A percentile compares a stretch with the other conserved stretches of the same genome.
Evolutionary conservation across 768 basidiomycete species (phyloP).

Genomic region (Boletus rubescentipes): DNA sequence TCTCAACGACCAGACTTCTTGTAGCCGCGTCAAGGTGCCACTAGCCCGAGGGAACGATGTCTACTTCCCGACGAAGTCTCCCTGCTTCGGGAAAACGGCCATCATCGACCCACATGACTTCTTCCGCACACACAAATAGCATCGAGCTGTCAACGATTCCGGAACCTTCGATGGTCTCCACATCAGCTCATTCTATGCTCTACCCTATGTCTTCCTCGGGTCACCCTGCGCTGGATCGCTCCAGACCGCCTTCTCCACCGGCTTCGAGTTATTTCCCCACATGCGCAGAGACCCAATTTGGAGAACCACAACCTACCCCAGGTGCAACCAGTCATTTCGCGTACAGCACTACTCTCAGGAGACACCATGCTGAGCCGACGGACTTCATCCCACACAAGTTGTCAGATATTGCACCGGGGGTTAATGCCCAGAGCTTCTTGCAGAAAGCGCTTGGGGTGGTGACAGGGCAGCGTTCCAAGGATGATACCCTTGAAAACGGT

Average conservation of each 20-base stretch:
- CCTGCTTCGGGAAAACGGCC: conserved; percentile 20
- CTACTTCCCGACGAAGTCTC: conserved; percentile 28
- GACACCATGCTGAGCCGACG: conserved; percentile 54
- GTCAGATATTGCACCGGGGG: conserved; percentile 30
- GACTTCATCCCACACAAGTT: conserved; percentile 41
- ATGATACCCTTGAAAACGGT: conserved; percentile 38
- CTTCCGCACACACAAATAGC: conserved; percentile 3
- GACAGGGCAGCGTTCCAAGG: conserved; percentile 24
- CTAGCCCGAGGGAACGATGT: conserved; percentile 19
- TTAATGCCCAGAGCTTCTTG: conserved; percentile 54
- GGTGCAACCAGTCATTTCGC: conserved; percentile 76
- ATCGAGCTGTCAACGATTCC: conserved; percentile 17
- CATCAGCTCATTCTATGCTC: conserved; percentile 22
- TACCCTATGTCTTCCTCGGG: conserved; percentile 12
- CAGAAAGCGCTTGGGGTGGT: conserved; percentile 37
- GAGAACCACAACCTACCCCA: conserved; percentile 56
- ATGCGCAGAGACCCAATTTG: conserved; percentile 46
- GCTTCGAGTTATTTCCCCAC: conserved; percentile 79
- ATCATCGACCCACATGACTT: conserved; percentile 8
- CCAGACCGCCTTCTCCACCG: conserved; percentile 58
- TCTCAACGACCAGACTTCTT: not conserved
- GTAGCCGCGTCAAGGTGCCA: not conserved
- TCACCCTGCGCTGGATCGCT: conserved; percentile 14
- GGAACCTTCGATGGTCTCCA: conserved; percentile 21
- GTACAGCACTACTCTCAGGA: conserved; percentile 75